phyloP scores from a whole-genome alignment of 2,329 filamentous ascomycete species.

The Fonsecaea multimorphosa region DNA sequence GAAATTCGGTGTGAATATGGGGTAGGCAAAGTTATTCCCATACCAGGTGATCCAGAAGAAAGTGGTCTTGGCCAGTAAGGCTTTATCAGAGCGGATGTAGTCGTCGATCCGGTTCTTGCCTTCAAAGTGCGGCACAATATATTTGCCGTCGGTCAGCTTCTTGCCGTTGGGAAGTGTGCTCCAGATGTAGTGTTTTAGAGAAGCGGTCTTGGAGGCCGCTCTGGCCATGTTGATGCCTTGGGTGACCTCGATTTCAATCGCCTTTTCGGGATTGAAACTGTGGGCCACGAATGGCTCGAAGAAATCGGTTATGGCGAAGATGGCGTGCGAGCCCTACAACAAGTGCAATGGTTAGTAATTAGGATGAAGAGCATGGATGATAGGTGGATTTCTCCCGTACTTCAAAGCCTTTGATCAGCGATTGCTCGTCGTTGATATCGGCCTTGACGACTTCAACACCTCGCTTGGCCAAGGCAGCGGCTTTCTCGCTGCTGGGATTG shows the following conservation, averaged over 20 bases:
- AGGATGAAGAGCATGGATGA: too few relatives aligned
- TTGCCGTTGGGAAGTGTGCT: constrained; percentile 51
- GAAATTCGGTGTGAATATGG: constrained; percentile 41
- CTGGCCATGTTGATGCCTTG: constrained; percentile 53
- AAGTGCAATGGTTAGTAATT: background rate
- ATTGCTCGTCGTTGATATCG: constrained; percentile 30
- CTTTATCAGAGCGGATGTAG: constrained; percentile 47
- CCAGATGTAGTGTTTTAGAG: constrained; percentile 56
- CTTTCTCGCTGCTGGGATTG: constrained; percentile 39
- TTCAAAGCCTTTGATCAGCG: constrained; percentile 28
- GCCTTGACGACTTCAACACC: constrained; percentile 32
- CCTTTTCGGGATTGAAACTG: constrained; percentile 43
- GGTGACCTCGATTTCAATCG: constrained; percentile 47
- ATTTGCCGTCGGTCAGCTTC: constrained; percentile 44
- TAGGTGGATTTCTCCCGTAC: background rate
- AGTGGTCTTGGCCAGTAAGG: constrained; percentile 49
- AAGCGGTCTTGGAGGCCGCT: constrained; percentile 47
- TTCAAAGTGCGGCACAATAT: constrained; percentile 51
- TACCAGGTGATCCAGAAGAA: constrained; percentile 50
- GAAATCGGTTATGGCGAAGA: constrained; percentile 53
- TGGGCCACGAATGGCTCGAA: constrained; percentile 46
- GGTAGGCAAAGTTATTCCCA: constrained; percentile 43
- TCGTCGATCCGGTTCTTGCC: constrained; percentile 51
- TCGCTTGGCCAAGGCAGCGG: constrained; percentile 28
- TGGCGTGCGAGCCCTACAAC: constrained; percentile 28